phyloP scores from a whole-genome alignment of 129 eudicot genomes.

The Artemisia argyi region DNA sequence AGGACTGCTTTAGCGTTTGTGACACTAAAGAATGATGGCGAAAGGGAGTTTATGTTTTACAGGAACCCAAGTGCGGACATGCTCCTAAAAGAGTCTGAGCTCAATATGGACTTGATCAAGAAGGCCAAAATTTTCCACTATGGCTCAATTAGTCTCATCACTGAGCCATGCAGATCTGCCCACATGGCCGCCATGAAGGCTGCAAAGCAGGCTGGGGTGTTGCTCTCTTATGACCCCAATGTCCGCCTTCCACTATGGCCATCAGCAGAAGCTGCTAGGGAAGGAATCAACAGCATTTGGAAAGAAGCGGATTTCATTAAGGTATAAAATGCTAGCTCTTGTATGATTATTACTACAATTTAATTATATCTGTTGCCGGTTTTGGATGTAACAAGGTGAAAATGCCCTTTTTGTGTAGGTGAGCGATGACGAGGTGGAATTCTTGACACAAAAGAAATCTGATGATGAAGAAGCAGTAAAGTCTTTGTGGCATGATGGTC shows the following conservation, averaged over 20 bases:
- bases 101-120: slow-evolving; percentile 56
- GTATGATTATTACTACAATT: background rate
- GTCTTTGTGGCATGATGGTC: slow-evolving; percentile 55
- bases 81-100: slow-evolving; percentile 63
- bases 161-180: slow-evolving; percentile 72
- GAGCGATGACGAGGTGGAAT: slow-evolving; percentile 70
- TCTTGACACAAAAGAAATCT: slow-evolving; percentile 48
- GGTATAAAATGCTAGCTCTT: slow-evolving; percentile 27
- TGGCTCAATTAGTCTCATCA: slow-evolving; percentile 72
- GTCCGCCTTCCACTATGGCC: slow-evolving; percentile 76
- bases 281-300: slow-evolving; percentile 73
- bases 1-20: slow-evolving; percentile 81
- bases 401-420: slow-evolving; percentile 28
- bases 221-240: slow-evolving; percentile 79
- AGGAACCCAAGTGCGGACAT: slow-evolving; percentile 86
- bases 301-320: slow-evolving; percentile 73
- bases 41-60: slow-evolving; percentile 85
- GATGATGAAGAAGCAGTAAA: slow-evolving; percentile 48
- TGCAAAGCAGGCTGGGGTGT: slow-evolving; percentile 69
- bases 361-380: background rate
- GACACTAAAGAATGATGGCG: slow-evolving; percentile 59
- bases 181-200: slow-evolving; percentile 72
- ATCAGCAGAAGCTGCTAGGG: slow-evolving; percentile 53
- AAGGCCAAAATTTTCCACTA: slow-evolving; percentile 63
- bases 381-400: background rate